Conservation (phyloP, 805 yeast species). For the Candida vaughaniae region DNA sequence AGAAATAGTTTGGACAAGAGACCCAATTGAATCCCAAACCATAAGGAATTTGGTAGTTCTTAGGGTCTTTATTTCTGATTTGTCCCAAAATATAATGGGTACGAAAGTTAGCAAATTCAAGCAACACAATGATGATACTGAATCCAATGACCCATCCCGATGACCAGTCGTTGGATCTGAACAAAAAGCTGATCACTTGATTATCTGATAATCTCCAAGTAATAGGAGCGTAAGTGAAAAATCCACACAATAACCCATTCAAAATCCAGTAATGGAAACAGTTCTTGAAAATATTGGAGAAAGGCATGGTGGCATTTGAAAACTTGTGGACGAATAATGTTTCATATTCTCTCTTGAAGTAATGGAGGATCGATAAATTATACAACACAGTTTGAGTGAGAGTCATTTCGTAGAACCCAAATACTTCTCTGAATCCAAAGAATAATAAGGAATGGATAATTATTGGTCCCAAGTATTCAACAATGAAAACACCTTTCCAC, state of each 20-base stretch:
- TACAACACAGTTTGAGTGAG: constrained; percentile 55
- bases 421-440: constrained; percentile 27
- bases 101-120: constrained; percentile 70
- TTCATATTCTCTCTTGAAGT: constrained; percentile 84
- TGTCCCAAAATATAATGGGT: constrained; percentile 67
- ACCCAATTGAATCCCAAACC: constrained; percentile 83
- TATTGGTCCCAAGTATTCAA: constrained; percentile 91
- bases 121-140: constrained; percentile 45
- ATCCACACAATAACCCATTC: constrained; percentile 62
- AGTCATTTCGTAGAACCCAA: constrained; percentile 38
- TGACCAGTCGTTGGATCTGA: constrained; percentile 46
- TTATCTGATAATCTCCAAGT: constrained; percentile 8
- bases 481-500: constrained; percentile 86
- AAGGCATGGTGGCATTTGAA: constrained; percentile 90
- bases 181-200: constrained; percentile 29
- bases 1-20: constrained; percentile 93
- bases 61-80: constrained; percentile 50
- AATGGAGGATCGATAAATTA: constrained; percentile 67
- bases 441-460: constrained; percentile 73
- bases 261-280: constrained; percentile 91
- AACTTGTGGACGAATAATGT: constrained; percentile 82
- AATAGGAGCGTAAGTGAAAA: constrained; percentile 42
- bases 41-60: constrained; percentile 66
- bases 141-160: constrained; percentile 30
- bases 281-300: constrained; percentile 82